These are phyloP conservation scores for Apophysomyces variabilis DNA, from an alignment of 371 early-diverging fungal species.

Conservation along the genomic window DNA sequence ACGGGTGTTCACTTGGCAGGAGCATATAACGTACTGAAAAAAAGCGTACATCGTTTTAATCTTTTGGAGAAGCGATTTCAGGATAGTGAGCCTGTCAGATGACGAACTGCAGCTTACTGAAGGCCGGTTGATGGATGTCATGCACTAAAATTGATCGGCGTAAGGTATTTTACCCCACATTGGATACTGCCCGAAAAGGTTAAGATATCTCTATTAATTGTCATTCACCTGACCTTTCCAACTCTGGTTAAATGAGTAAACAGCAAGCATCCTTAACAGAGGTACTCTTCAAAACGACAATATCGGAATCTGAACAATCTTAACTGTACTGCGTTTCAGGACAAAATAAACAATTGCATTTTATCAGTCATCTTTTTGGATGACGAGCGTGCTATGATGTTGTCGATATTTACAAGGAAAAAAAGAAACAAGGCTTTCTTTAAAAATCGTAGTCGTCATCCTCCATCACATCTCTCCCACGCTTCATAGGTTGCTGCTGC, in stretches of 20 bases:
- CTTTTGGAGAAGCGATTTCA: too few species aligned
- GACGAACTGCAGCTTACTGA: too few species aligned
- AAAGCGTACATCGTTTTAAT: too few species aligned
- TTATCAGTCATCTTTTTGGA: neutral
- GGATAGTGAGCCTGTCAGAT: too few species aligned
- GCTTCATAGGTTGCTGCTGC: constrained; percentile 21
- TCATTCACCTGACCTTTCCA: neutral
- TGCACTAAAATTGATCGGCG: too few species aligned
- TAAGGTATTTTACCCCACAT: neutral
- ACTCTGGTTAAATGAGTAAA: neutral
- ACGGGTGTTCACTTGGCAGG: too few species aligned
- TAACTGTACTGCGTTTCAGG: neutral
- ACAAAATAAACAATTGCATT: neutral
- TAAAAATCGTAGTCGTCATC: constrained; percentile 58
- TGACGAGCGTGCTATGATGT: neutral
- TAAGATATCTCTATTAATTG: neutral
- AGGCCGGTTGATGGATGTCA: too few species aligned
- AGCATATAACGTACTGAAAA: too few species aligned
- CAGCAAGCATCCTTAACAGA: neutral
- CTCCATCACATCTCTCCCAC: constrained; percentile 47
- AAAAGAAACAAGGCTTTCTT: neutral
- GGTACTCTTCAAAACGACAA: neutral
- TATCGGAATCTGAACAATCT: neutral
- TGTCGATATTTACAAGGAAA: constrained; percentile 4
- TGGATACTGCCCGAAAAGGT: constrained; percentile 3